phyloP scores from a whole-genome alignment of 331 rosid species.

The Stylosanthes scabra region DNA sequence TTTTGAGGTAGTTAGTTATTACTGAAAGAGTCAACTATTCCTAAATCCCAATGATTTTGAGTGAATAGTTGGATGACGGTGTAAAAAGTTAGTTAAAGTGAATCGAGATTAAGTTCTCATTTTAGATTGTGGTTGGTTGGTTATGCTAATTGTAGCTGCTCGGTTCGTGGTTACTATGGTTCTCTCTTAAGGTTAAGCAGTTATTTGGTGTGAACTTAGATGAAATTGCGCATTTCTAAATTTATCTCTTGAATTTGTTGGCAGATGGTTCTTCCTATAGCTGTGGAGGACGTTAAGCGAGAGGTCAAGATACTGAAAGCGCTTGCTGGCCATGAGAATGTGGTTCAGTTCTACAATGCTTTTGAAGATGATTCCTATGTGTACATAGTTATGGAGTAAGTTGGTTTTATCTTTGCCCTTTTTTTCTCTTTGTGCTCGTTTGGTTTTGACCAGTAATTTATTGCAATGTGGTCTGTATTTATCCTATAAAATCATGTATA shows the following conservation, averaged over 20 bases:
- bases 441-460: constrained; percentile 33
- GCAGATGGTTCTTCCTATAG: constrained; percentile 99
- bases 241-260: constrained; percentile 45
- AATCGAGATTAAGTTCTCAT: no score
- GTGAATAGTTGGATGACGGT: background rate
- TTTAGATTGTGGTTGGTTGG: background rate
- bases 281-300: constrained; percentile 98
- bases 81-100: background rate
- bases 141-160: background rate
- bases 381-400: constrained; percentile 99
- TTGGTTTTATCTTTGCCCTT: constrained; percentile 39
- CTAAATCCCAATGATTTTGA: background rate
- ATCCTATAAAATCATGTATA: constrained; percentile 33
- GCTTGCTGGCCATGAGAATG: constrained; percentile 97
- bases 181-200: background rate
- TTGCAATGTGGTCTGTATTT: constrained; percentile 11
- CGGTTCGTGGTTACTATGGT: background rate
- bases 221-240: background rate
- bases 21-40: background rate
- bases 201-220: background rate
- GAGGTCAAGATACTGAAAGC: constrained; percentile 91
- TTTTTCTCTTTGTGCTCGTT: background rate
- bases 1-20: background rate
- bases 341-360: constrained; percentile 84
- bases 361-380: constrained; percentile 94